phyloP scores from a whole-genome alignment of 2,329 filamentous ascomycete species.

The Coniella lustricola region DNA sequence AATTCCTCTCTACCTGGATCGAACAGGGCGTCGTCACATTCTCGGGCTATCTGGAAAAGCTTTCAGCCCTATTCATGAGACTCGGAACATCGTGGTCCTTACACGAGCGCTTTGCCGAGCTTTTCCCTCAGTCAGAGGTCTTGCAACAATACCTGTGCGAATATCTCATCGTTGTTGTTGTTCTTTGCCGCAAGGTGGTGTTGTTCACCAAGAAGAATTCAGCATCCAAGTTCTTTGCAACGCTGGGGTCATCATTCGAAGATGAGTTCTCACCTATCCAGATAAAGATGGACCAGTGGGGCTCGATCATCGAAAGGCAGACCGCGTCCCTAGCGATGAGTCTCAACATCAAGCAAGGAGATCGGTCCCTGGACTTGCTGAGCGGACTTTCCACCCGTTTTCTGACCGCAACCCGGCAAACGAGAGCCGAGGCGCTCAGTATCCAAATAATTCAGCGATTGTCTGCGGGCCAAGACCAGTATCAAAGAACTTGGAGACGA shows the following conservation, averaged over 20 bases:
- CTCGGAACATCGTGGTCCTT: conserved; percentile 4
- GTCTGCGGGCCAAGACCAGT: conserved; percentile 6
- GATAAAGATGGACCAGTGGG: conserved; percentile 7
- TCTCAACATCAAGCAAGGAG: not conserved
- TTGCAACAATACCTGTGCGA: conserved; percentile 2
- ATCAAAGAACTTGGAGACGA: conserved; percentile 8
- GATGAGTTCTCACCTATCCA: conserved; percentile 3
- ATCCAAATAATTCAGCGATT: not conserved
- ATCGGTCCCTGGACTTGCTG: not conserved
- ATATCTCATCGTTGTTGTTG: not conserved
- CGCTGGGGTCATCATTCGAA: conserved; percentile 1
- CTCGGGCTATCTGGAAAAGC: conserved; percentile 4
- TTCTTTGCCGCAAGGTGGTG: not conserved
- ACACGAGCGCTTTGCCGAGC: conserved; percentile 2
- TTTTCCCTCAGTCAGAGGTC: not conserved
- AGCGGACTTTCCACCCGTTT: not conserved
- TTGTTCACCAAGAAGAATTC: not conserved
- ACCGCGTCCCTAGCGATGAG: not conserved
- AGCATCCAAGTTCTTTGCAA: not conserved
- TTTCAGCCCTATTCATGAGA: not conserved
- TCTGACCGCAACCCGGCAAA: not conserved
- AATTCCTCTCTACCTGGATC: too few species aligned
- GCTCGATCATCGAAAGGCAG: not conserved
- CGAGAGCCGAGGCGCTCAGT: not conserved
- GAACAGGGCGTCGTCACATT: not conserved